phyloP scores from a whole-genome alignment of 1,284 basidiomycete species.

The Calocybe gambosa region DNA sequence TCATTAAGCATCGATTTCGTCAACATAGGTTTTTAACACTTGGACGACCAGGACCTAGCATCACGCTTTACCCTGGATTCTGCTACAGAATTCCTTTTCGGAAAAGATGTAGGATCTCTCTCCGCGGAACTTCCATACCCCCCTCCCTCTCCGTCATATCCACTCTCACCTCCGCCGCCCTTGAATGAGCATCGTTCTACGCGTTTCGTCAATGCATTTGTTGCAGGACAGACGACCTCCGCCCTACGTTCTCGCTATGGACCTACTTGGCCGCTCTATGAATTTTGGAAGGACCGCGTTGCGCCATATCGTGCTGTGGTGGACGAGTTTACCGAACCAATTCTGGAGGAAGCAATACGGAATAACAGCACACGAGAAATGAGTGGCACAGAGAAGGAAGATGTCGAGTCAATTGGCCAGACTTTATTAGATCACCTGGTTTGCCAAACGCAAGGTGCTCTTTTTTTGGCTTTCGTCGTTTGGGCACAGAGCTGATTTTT shows the following conservation, averaged over 20 bases:
- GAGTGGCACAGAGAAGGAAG: conserved; percentile 11
- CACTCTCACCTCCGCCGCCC: conserved; percentile 7
- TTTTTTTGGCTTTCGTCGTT: conserved; percentile 2
- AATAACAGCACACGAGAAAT: conserved; percentile 13
- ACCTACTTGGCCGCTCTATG: conserved; percentile 28
- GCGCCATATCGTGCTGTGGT: conserved; percentile 26
- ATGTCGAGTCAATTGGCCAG: conserved; percentile 17
- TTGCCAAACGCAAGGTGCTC: conserved; percentile 28
- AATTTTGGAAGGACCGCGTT: conserved; percentile 29
- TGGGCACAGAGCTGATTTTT: neutral
- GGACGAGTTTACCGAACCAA: conserved; percentile 26
- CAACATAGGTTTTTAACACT: neutral
- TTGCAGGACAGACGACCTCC: conserved; percentile 19
- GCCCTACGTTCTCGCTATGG: conserved; percentile 16
- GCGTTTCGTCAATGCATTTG: conserved; percentile 30
- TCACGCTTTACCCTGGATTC: conserved; percentile 34
- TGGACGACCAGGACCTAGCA: conserved; percentile 30
- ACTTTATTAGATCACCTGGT: conserved; percentile 35
- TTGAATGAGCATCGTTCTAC: conserved; percentile 21
- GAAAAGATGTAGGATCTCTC: conserved; percentile 26
- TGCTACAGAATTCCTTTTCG: conserved; percentile 47
- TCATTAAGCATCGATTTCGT: neutral
- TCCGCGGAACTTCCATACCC: conserved; percentile 27
- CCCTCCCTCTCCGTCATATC: conserved; percentile 10
- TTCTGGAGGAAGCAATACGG: conserved; percentile 20